Percentiles rank a stretch among this genome's conserved stretches.
Evolutionary conservation across 306 rosid species (phyloP).

Genomic region (Elaeagnus macrophylla): DNA sequence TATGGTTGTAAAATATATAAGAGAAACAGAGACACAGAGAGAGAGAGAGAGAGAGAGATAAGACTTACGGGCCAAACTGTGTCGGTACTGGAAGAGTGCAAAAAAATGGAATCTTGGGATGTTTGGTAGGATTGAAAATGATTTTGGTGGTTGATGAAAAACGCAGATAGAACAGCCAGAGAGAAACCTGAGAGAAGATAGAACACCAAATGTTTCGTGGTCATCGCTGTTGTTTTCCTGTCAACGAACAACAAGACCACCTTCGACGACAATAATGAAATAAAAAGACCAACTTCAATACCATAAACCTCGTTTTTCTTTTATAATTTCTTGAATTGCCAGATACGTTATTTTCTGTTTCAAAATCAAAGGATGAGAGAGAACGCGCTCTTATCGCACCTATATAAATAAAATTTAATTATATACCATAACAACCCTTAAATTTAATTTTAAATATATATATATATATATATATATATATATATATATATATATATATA

Average conservation of each 20-base stretch:
- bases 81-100: slow-evolving; percentile 15
- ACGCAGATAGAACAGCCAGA: slow-evolving; percentile 38
- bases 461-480: no score
- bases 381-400: no score
- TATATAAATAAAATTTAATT: no score
- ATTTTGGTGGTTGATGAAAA: slow-evolving; percentile 26
- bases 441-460: no score
- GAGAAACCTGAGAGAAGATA: slow-evolving; percentile 57
- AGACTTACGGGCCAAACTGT: slow-evolving; percentile 66
- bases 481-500: no score
- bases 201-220: slow-evolving; percentile 36
- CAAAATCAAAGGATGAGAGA: no score
- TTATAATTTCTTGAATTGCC: no score
- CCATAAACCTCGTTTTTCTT: no score
- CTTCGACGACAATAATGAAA: background rate
- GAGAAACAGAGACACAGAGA: background rate
- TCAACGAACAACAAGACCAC: background rate
- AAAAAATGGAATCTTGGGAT: slow-evolving; percentile 10
- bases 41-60: background rate
- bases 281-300: no score
- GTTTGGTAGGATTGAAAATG: slow-evolving; percentile 7
- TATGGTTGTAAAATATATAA: background rate
- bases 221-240: slow-evolving; percentile 19
- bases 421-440: no score
- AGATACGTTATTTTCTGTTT: no score